These are phyloP conservation scores for Rhodotorula graminis DNA, from an alignment of 768 basidiomycete genomes.

Conservation along the genomic window DNA sequence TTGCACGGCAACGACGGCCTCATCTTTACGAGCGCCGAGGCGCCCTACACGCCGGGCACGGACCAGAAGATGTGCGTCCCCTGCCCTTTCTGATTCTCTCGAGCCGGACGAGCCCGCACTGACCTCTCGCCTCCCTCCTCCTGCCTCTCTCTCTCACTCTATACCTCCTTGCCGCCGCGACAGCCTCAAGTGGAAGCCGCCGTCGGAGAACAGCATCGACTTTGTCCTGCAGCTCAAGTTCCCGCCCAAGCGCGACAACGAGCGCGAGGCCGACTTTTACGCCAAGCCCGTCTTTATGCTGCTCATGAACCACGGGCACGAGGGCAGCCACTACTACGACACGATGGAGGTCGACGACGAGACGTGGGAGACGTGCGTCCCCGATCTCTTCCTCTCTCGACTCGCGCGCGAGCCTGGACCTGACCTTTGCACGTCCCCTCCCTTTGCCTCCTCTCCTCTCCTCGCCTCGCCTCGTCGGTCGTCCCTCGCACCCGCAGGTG, in stretches of 20 bases:
- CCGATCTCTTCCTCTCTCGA: constrained; percentile 7
- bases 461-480: too few relatives aligned
- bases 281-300: constrained; percentile 83
- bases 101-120: too few relatives aligned
- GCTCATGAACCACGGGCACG: constrained; percentile 68
- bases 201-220: constrained; percentile 94
- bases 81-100: neutral
- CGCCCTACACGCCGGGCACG: constrained; percentile 74
- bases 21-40: constrained; percentile 86
- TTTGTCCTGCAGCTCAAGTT: constrained; percentile 95
- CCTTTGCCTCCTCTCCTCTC: too few relatives aligned
- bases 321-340: constrained; percentile 75
- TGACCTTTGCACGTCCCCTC: too few relatives aligned
- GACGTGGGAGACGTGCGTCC: constrained; percentile 83
- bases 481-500: constrained; percentile 54
- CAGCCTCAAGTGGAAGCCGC: constrained; percentile 98
- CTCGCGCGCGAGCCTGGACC: too few relatives aligned
- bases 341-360: constrained; percentile 75
- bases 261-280: constrained; percentile 65
- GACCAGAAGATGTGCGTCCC: constrained; percentile 77
- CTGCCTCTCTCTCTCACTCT: neutral
- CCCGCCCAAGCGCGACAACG: constrained; percentile 59
- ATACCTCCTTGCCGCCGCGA: too few relatives aligned
- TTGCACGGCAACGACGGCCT: constrained; percentile 93
- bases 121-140: neutral